A percentile compares a stretch with the other conserved stretches of the same genome.
phyloP scores from a whole-genome alignment of 2,329 filamentous ascomycete species.

The Curvularia eragrostidis region DNA sequence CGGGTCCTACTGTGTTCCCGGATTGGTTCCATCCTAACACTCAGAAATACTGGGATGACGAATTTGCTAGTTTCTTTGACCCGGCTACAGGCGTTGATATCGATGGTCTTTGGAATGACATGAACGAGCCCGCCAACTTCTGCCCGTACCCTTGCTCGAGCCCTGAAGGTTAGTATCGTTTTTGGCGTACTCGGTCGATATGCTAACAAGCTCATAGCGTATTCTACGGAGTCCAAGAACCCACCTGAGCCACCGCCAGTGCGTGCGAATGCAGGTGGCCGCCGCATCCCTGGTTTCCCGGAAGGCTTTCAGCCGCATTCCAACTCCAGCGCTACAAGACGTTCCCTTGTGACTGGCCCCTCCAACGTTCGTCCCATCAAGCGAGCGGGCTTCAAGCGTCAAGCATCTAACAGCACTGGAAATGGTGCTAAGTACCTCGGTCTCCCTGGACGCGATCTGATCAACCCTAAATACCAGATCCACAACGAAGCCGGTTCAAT shows the following conservation, averaged over 20 bases:
- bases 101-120: slow-evolving; percentile 69
- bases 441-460: slow-evolving; percentile 67
- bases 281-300: slow-evolving; percentile 73
- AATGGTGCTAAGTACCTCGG: slow-evolving; percentile 53
- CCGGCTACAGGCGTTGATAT: slow-evolving; percentile 71
- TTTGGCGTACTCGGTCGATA: background rate
- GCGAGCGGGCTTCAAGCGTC: slow-evolving; percentile 11
- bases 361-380: slow-evolving; percentile 12
- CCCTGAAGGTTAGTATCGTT: slow-evolving; percentile 37
- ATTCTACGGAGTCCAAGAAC: slow-evolving; percentile 54
- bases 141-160: slow-evolving; percentile 56
- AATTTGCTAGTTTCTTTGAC: slow-evolving; percentile 72
- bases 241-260: slow-evolving; percentile 71
- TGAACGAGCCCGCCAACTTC: slow-evolving; percentile 48
- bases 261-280: slow-evolving; percentile 62
- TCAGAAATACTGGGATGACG: slow-evolving; percentile 70
- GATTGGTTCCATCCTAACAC: slow-evolving; percentile 77
- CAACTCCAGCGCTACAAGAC: slow-evolving; percentile 23
- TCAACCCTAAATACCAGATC: slow-evolving; percentile 71
- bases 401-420: slow-evolving; percentile 46
- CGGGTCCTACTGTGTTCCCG: slow-evolving; percentile 73
- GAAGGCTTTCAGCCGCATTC: slow-evolving; percentile 67
- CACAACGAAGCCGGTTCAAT: slow-evolving; percentile 58
- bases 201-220: slow-evolving; percentile 24
- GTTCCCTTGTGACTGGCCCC: slow-evolving; percentile 16